Evolutionary conservation across 345 rosid genomes (phyloP).

Genomic region (Citrus reticulata): DNA sequence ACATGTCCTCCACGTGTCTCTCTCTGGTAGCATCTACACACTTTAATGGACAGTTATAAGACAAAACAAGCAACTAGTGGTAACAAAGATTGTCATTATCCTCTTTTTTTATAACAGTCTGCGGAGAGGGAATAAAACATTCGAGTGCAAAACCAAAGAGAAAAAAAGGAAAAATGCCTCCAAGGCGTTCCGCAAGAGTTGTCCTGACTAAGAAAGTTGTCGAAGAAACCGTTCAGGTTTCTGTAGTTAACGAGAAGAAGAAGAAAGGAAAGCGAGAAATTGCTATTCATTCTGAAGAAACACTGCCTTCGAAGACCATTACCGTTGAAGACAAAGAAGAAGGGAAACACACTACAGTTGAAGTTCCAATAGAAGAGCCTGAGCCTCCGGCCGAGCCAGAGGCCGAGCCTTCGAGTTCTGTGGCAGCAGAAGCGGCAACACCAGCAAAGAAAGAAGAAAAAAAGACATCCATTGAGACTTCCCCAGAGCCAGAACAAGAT

Average conservation of each 20-base stretch:
- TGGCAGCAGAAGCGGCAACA: not conserved
- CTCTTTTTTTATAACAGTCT: not conserved
- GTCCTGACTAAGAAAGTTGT: conserved; percentile 40
- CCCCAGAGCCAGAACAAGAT: not conserved
- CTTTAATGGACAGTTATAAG: not conserved
- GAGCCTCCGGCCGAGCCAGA: not conserved
- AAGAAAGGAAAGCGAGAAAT: not conserved
- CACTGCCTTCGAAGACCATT: not conserved
- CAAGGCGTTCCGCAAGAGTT: conserved; percentile 26
- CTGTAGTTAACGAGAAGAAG: conserved; percentile 15
- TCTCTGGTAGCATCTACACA: not conserved
- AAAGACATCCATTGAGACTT: not conserved
- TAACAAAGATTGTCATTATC: not conserved
- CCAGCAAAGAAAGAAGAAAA: not conserved
- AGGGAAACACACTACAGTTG: not conserved
- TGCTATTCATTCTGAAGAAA: not conserved
- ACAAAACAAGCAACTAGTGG: not conserved
- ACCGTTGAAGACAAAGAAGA: conserved; percentile 4
- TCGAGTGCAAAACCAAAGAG: not conserved
- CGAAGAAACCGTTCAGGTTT: conserved; percentile 32
- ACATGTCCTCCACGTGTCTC: conserved; percentile 16
- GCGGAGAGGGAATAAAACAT: not conserved
- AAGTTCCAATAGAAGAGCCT: conserved; percentile 6
- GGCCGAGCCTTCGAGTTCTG: not conserved
- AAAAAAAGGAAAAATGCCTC: conserved; percentile 32